Percentiles rank a stretch among this genome's conserved stretches.
phyloP scores from a whole-genome alignment of 768 basidiomycete species.

The Agrocybe chaxingu region DNA sequence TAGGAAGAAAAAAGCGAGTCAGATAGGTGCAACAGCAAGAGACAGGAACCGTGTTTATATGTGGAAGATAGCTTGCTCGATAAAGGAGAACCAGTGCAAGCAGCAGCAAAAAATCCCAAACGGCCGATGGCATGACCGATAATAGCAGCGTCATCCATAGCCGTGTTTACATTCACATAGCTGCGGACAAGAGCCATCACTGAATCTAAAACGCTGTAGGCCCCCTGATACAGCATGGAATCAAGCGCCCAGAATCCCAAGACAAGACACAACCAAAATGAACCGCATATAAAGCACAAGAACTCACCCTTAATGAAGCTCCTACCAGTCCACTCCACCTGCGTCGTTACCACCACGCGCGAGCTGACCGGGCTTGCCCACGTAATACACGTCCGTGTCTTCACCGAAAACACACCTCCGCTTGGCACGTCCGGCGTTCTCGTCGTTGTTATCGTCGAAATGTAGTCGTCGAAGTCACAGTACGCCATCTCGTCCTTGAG shows the following conservation, averaged over 20 bases:
- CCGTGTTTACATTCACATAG: no score
- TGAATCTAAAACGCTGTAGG: no score
- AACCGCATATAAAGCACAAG: neutral
- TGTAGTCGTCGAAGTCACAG: constrained; percentile 81
- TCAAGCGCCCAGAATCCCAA: neutral
- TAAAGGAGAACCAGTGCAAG: no score
- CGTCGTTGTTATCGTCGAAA: constrained; percentile 85
- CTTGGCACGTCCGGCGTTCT: constrained; percentile 93
- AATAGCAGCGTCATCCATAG: no score
- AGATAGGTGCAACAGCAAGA: neutral
- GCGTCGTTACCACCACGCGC: constrained; percentile 80
- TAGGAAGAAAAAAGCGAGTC: neutral
- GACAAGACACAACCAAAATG: neutral
- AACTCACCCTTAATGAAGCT: constrained; percentile 89
- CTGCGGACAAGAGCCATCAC: no score
- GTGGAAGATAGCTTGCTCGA: no score
- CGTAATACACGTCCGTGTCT: constrained; percentile 91
- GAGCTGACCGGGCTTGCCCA: constrained; percentile 84
- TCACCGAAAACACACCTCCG: constrained; percentile 89
- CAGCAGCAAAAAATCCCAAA: no score
- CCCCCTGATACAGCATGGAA: no score
- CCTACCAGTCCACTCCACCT: constrained; percentile 94
- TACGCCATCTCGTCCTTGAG: constrained; percentile 81
- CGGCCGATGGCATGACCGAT: no score
- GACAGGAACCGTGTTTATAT: neutral